Percentiles rank a stretch among this genome's conserved stretches.
Evolutionary conservation across 1,284 basidiomycete genomes (phyloP).

Genomic region (Ceratobasidium sp.): DNA sequence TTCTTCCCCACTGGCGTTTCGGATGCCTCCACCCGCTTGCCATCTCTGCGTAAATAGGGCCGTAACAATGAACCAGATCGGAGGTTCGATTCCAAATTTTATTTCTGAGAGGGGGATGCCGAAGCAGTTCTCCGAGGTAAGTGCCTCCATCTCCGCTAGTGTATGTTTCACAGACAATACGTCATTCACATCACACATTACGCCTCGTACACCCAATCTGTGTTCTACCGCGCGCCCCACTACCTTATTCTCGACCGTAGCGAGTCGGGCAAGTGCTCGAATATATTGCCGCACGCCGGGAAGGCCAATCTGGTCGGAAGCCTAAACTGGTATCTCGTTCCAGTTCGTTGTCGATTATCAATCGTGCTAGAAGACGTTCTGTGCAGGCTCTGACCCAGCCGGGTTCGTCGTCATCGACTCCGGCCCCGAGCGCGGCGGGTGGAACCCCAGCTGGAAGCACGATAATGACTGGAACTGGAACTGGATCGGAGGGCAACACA

Average conservation of each 20-base stretch:
- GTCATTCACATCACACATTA: background rate
- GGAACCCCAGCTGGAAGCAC: conserved; percentile 5
- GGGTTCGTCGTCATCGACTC: background rate
- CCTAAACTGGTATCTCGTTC: conserved; percentile 23
- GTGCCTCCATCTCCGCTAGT: conserved; percentile 36
- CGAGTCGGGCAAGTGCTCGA: conserved; percentile 24
- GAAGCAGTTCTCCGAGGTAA: conserved; percentile 65
- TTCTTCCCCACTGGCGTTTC: no score
- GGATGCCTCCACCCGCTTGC: background rate
- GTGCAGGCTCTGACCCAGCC: background rate
- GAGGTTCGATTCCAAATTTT: conserved; percentile 70
- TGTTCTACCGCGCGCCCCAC: background rate
- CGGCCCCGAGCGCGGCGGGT: conserved; percentile 2
- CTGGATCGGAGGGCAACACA: no score
- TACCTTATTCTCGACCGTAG: background rate
- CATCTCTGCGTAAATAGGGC: conserved; percentile 53
- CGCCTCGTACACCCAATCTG: background rate
- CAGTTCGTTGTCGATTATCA: conserved; percentile 21
- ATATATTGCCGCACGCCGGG: conserved; percentile 18
- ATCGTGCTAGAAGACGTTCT: background rate
- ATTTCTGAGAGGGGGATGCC: conserved; percentile 65
- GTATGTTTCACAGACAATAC: background rate
- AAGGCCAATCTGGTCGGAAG: conserved; percentile 22
- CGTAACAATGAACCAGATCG: conserved; percentile 76
- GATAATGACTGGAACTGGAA: no score